A percentile compares a stretch with the other conserved stretches of the same genome.
phyloP scores from a whole-genome alignment of 2,329 filamentous ascomycete species.

The Beauveria caledonica region DNA sequence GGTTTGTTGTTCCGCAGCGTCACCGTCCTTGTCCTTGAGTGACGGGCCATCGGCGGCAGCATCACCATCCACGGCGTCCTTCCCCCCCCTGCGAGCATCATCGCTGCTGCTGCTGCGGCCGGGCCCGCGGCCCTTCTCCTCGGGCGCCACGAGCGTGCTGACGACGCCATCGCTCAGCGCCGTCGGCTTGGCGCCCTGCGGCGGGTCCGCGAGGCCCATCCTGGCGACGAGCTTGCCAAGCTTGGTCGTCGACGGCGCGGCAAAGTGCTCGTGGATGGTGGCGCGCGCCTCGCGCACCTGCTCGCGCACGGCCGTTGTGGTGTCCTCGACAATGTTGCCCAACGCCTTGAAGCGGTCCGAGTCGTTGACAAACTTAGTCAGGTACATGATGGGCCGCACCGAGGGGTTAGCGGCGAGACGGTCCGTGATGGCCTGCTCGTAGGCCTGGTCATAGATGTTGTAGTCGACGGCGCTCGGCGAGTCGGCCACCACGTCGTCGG shows the following conservation, averaged over 20 bases:
- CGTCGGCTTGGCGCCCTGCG: not conserved
- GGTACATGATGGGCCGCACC: slow-evolving; percentile 36
- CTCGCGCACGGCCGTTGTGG: slow-evolving; percentile 13
- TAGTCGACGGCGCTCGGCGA: slow-evolving; percentile 78
- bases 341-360: slow-evolving; percentile 31
- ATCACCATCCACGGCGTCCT: no score
- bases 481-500: slow-evolving; percentile 59
- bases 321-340: slow-evolving; percentile 29
- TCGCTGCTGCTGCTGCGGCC: not conserved
- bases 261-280: slow-evolving; percentile 7
- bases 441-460: slow-evolving; percentile 83
- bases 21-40: not conserved
- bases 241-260: slow-evolving; percentile 13
- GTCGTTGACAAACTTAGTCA: slow-evolving; percentile 40
- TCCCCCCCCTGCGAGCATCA: not conserved
- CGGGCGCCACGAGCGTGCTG: not conserved
- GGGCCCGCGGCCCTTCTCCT: not conserved
- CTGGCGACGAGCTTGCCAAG: slow-evolving; percentile 14
- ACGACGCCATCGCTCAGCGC: not conserved
- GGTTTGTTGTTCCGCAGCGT: no score
- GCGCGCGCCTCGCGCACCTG: slow-evolving; percentile 2
- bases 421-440: slow-evolving; percentile 66
- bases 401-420: slow-evolving; percentile 49
- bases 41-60: not conserved
- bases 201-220: slow-evolving; percentile 9